Conservation (phyloP, 352 stramenopile genomes). For the Phytopythium helicoides region DNA sequence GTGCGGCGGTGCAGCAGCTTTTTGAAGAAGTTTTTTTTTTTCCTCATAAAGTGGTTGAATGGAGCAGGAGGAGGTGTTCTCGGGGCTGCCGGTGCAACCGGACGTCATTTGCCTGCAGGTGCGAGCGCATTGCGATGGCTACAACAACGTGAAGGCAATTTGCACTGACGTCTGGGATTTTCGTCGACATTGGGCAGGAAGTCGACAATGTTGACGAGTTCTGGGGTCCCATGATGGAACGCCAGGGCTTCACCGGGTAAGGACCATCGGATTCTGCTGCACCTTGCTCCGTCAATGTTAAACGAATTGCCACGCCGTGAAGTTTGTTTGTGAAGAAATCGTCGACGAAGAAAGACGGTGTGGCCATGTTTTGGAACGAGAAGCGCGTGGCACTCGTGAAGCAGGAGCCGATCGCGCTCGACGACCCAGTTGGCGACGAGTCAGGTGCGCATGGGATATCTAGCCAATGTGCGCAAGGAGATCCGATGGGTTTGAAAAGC, state of each 20-base stretch:
- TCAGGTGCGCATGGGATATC: conserved; percentile 36
- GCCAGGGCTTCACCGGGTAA: conserved; percentile 64
- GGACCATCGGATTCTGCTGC: background rate
- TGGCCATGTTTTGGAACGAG: conserved; percentile 74
- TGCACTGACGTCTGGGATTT: background rate
- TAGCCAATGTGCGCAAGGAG: too few species aligned
- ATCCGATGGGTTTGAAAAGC: too few species aligned
- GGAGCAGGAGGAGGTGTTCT: conserved; percentile 52
- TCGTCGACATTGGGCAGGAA: conserved; percentile 38
- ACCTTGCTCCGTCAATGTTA: background rate
- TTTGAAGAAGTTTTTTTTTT: too few species aligned
- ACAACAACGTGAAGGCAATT: background rate
- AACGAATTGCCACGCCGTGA: background rate
- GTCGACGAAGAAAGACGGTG: conserved; percentile 53
- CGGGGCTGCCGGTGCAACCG: conserved; percentile 50
- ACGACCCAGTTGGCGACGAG: conserved; percentile 51
- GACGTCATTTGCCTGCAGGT: conserved; percentile 83
- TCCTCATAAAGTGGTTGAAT: too few species aligned
- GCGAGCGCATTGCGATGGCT: background rate
- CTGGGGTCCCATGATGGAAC: conserved; percentile 54
- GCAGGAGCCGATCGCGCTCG: conserved; percentile 41
- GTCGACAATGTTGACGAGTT: conserved; percentile 77
- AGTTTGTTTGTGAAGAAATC: conserved; percentile 69
- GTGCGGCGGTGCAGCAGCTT: conserved; percentile 33
- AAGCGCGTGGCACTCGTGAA: conserved; percentile 41